Conservation (phyloP, 2,329 filamentous ascomycete species). For the Calonectria leucothoes region DNA sequence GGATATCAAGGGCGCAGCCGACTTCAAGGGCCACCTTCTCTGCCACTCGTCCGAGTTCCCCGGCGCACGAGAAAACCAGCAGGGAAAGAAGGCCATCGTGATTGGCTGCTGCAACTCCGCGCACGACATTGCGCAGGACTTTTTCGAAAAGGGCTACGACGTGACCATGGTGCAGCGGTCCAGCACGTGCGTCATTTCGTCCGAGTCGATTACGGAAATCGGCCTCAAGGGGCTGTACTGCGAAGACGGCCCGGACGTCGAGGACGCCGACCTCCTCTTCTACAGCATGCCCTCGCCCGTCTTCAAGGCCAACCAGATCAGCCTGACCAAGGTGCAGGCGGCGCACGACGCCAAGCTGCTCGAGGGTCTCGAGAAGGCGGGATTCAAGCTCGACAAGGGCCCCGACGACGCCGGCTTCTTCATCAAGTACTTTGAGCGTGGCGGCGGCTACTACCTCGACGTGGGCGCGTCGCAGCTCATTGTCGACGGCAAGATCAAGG, state of each 20-base stretch:
- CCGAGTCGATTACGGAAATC: conserved; percentile 63
- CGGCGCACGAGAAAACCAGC: conserved; percentile 8
- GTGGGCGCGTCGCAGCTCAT: conserved; percentile 73
- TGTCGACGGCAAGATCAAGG: conserved; percentile 70
- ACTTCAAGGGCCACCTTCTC: conserved; percentile 17
- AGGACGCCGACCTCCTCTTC: conserved; percentile 17
- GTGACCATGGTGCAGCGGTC: conserved; percentile 78
- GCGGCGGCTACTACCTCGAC: conserved; percentile 78
- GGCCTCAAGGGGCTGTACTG: conserved; percentile 17
- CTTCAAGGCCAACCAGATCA: conserved; percentile 42
- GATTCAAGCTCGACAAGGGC: conserved; percentile 71
- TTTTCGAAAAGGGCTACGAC: conserved; percentile 72
- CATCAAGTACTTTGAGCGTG: conserved; percentile 72
- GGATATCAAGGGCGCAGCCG: neutral
- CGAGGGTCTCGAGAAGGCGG: conserved; percentile 61
- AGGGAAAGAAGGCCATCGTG: conserved; percentile 72
- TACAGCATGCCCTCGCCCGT: conserved; percentile 13
- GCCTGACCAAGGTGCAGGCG: conserved; percentile 47
- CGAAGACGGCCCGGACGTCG: conserved; percentile 15
- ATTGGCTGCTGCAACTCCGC: conserved; percentile 77
- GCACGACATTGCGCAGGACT: conserved; percentile 78
- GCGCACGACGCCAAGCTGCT: conserved; percentile 53
- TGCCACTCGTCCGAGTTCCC: conserved; percentile 22
- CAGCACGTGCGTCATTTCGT: conserved; percentile 72
- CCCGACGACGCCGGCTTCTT: conserved; percentile 68